Percentiles rank a stretch among this genome's conserved stretches.
Evolutionary conservation across 768 basidiomycete species (phyloP).

Genomic region (Rickenella mellea): DNA sequence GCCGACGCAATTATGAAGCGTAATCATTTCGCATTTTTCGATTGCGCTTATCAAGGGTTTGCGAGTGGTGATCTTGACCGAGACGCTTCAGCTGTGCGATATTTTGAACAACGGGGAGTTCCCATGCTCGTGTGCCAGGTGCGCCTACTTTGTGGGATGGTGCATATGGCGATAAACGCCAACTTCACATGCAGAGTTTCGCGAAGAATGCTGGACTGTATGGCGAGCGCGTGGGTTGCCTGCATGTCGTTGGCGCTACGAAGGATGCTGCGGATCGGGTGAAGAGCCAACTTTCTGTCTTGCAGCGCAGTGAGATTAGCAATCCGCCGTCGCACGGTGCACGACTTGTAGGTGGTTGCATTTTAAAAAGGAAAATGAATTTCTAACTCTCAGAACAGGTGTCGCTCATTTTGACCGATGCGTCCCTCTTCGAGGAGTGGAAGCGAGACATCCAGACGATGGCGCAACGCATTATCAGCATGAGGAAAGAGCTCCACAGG

Average conservation of each 20-base stretch:
- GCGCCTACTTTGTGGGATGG: conserved; percentile 12
- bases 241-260: conserved; percentile 66
- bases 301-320: conserved; percentile 91
- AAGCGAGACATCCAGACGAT: conserved; percentile 83
- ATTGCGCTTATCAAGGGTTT: conserved; percentile 96
- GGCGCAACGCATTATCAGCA: conserved; percentile 86
- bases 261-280: conserved; percentile 63
- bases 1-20: conserved; percentile 62
- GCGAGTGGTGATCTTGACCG: conserved; percentile 86
- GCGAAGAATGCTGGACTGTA: conserved; percentile 96
- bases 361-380: background rate
- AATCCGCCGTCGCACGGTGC: conserved; percentile 92
- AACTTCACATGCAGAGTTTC: conserved; percentile 56
- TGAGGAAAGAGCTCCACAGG: conserved; percentile 74
- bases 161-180: background rate
- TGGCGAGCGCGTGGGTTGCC: conserved; percentile 88
- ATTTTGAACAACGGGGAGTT: conserved; percentile 70
- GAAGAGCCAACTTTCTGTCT: conserved; percentile 82
- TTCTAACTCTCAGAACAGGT: conserved; percentile 35
- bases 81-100: conserved; percentile 86
- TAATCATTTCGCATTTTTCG: conserved; percentile 85
- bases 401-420: conserved; percentile 70
- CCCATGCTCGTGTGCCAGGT: conserved; percentile 86
- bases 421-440: conserved; percentile 78
- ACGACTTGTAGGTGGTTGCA: conserved; percentile 62